Base-by-base conservation (phyloP, 257 asterid species). In the Avicennia marina region DNA sequence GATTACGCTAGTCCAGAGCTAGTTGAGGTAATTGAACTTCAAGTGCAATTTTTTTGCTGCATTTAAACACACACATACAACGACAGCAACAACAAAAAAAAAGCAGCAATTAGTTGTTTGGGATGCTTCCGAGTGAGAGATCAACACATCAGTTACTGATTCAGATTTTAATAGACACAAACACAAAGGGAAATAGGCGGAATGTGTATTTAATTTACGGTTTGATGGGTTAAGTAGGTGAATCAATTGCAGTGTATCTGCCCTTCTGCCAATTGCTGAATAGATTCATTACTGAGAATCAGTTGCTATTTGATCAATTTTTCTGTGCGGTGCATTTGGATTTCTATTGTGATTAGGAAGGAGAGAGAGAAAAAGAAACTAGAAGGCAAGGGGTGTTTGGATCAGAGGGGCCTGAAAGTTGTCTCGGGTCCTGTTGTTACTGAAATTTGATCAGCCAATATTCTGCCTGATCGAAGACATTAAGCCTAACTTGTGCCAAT, bases 1-100 rank as follows among this genome's bases (percentile, higher is more conserved):
- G 87, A 83, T 4, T 76, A 77, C 67, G 98, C 82, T 34, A 85
- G 84, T 43, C 96, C 96, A 6, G 98, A 91, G 77, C 85, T 91
- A 0, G 81, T 91, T 68, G 98, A 88, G 95, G 98, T 90, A 61
- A 46, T n/a, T 20, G 9, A 2, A 2, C 24, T 9, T 49, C 22
- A n/a, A n/a, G n/a, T n/a, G n/a, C n/a, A n/a, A n/a, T 36, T 36
- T 7, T 36, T 12, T 11, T 36, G 41, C n/a, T n/a, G n/a, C n/a
- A n/a, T n/a, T n/a, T n/a, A n/a, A n/a, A n/a, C n/a, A n/a, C n/a
- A n/a, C n/a, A n/a, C n/a, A n/a, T n/a, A n/a, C n/a, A n/a, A n/a
- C n/a, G n/a, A n/a, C n/a, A n/a, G n/a, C n/a, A n/a, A n/a, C n/a
- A n/a, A n/a, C n/a, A n/a, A n/a, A n/a, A n/a, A n/a, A n/a, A n/a